Percentiles rank a stretch among this genome's conserved stretches.
phyloP scores from a whole-genome alignment of 148 eudicot species.

The Fagopyrum homotropicum region DNA sequence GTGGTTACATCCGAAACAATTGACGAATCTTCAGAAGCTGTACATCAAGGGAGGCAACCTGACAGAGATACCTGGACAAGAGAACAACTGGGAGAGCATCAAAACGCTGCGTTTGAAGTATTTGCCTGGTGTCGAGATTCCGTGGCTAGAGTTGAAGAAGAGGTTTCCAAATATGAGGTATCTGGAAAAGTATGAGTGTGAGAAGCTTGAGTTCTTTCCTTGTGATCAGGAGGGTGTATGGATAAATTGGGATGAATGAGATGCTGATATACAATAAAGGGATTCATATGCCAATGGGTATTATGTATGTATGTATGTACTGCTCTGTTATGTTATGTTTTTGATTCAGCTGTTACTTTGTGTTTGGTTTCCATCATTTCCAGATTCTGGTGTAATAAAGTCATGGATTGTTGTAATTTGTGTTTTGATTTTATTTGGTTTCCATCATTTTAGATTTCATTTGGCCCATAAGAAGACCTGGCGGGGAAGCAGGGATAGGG shows the following conservation, averaged over 20 bases:
- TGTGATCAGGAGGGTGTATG: constrained; percentile 34
- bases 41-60: constrained; percentile 46
- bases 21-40: constrained; percentile 24
- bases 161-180: constrained; percentile 22
- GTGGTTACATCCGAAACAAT: constrained; percentile 17
- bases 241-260: constrained; percentile 6
- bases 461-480: no score
- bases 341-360: no score
- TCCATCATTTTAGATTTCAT: no score
- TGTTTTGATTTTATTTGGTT: no score
- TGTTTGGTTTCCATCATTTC: no score
- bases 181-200: constrained; percentile 30
- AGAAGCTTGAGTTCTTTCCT: constrained; percentile 26
- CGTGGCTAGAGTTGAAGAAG: constrained; percentile 16
- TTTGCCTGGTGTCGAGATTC: constrained; percentile 18
- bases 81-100: constrained; percentile 19
- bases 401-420: no score
- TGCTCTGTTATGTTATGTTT: no score
- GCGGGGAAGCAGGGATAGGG: no score
- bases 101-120: constrained; percentile 26
- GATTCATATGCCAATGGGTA: neutral
- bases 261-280: neutral
- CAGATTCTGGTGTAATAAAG: no score
- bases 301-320: no score
- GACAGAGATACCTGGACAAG: constrained; percentile 13